Evolutionary conservation across 371 early-diverging fungal genomes (phyloP).

Genomic region (Chytridiales sp.): DNA sequence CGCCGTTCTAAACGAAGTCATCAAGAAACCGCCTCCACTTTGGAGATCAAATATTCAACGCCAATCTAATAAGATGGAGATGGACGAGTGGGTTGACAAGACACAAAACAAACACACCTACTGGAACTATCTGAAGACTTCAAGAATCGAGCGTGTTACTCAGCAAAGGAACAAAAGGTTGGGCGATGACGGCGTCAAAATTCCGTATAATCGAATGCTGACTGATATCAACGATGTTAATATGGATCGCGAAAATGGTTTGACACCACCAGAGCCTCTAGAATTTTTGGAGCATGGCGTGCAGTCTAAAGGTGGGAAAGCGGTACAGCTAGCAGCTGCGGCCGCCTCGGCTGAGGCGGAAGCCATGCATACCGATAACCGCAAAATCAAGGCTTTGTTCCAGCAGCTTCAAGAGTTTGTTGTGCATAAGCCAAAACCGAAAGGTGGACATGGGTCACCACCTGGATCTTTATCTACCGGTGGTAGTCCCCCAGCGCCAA

Average conservation of each 20-base stretch:
- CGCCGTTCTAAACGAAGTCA: not conserved
- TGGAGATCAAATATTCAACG: conserved; percentile 2
- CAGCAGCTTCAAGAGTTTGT: conserved; percentile 26
- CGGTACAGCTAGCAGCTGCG: not conserved
- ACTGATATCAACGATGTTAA: not conserved
- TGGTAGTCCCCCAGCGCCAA: not conserved
- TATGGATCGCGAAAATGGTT: conserved; percentile 42
- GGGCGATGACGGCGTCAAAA: conserved; percentile 38
- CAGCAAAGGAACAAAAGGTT: conserved; percentile 12
- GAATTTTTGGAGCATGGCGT: conserved; percentile 16
- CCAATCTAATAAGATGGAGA: not conserved
- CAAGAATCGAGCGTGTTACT: conserved; percentile 25
- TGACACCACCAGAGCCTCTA: conserved; percentile 43
- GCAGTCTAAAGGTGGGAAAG: no score
- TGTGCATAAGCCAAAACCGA: conserved; percentile 4
- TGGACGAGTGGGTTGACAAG: conserved; percentile 38
- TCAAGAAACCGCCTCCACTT: no score
- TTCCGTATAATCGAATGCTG: conserved; percentile 11
- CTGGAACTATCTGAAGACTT: conserved; percentile 29
- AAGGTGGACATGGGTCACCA: no score
- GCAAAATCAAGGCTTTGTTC: conserved; percentile 26
- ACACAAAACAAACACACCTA: conserved; percentile 29
- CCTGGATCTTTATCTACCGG: no score
- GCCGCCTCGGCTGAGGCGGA: not conserved
- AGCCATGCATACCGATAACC: conserved; percentile 7